Base-by-base conservation (phyloP, 2,329 filamentous ascomycete species). In the Colletotrichum sp. region DNA sequence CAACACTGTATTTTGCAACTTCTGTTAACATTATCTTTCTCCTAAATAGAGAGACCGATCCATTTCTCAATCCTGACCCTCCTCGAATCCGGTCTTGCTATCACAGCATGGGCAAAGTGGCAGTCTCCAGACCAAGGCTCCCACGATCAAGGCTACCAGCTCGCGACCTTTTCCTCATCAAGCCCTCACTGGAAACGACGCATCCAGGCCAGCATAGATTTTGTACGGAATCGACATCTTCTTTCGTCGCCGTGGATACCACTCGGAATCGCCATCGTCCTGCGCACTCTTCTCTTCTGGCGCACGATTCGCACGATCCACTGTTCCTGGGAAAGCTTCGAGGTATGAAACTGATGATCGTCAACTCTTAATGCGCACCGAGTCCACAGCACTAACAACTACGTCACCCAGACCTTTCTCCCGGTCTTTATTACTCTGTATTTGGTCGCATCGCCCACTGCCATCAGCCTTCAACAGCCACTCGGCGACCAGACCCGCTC, bases 51-150 rank as follows among this genome's bases (percentile, higher is more conserved):
- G 67, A 80, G 82, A 10, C 83, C 83, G 4, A 78, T 85, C 18
- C 83, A 85, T 58, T 82, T 84, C 70, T 83, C 83, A 26, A 77
- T 84, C 68, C 30, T 81, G 14, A 80, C 80, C 4, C 74, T 82
- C 34, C 28, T 82, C 28, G 69, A 81, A 62, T 72, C 78, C 7
- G 80, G 81, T 18, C 48, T 78, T 32, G 66, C 77, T 24, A 74
- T 81, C 26, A 73, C 73, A 10, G 63, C 70, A 32, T 78, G 79
- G 55, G 30, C 26, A n/a, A 66, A 32, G 26, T 62, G 24, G 75
- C 14, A 74, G 55, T 48, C 76, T 70, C 59, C 66, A 73, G 26
- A 56, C 28, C 66, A n/a, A 9, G 34, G n/a, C 24, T 14, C 69
- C 4, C 58, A 43, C 61, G 67, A 24, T 28, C 75, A 55, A 28